Evolutionary conservation across 108 stramenopile genomes (phyloP).

Genomic region (Fragilariopsis cylindrus): DNA sequence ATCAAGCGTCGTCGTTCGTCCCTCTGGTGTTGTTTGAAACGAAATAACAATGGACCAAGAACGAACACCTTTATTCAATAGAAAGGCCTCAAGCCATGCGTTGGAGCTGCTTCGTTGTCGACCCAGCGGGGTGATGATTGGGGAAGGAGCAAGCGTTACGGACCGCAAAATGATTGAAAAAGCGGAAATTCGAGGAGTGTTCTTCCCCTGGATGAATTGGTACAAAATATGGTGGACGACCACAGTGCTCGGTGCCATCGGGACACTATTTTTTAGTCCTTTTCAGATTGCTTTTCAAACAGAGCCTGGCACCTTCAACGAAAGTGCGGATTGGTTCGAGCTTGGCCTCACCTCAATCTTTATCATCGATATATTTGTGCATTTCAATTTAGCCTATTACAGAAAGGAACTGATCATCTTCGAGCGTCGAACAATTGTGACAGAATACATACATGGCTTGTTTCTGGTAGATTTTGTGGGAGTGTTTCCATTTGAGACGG

Average conservation of each 20-base stretch:
- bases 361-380: constrained; percentile 50
- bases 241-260: constrained; percentile 47
- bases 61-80: too few species aligned
- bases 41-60: too few species aligned
- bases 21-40: too few species aligned
- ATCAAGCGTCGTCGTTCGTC: too few species aligned
- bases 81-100: too few species aligned
- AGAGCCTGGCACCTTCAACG: neutral
- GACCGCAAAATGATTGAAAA: constrained; percentile 10
- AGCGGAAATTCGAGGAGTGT: constrained; percentile 24
- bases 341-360: constrained; percentile 43
- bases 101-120: neutral
- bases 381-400: constrained; percentile 59
- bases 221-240: constrained; percentile 60
- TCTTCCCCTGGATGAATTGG: constrained; percentile 26
- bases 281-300: constrained; percentile 50
- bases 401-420: constrained; percentile 33
- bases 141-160: neutral
- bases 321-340: constrained; percentile 25
- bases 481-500: constrained; percentile 58
- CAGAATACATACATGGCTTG: constrained; percentile 41
- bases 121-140: constrained; percentile 3
- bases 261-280: constrained; percentile 54
- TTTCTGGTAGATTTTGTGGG: constrained; percentile 64
- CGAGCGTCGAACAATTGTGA: constrained; percentile 37